phyloP scores from a whole-genome alignment of 148 eudicot genomes.

The Vaccinium darrowii region DNA sequence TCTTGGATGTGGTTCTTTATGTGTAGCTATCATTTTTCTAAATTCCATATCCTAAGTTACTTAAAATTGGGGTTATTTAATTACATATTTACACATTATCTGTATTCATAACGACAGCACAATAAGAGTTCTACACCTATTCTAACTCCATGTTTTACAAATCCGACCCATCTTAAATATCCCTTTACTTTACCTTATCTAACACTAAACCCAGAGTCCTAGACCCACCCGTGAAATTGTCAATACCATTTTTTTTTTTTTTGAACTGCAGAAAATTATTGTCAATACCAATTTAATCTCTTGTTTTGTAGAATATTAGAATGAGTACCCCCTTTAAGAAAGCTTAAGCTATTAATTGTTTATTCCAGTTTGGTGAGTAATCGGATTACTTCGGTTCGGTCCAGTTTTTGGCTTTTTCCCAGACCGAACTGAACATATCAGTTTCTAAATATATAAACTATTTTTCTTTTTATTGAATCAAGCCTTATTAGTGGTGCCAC shows the following conservation, averaged over 20 bases:
- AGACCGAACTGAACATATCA: too few relatives aligned
- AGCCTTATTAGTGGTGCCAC: too few relatives aligned
- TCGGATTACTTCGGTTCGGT: too few relatives aligned
- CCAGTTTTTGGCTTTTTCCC: too few relatives aligned
- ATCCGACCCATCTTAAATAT: neutral
- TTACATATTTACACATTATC: neutral
- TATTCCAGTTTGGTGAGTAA: neutral
- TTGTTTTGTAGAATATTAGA: neutral
- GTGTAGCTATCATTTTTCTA: neutral
- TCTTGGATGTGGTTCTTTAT: neutral
- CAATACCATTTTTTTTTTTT: neutral
- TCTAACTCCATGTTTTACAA: neutral
- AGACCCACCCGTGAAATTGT: neutral
- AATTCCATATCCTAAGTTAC: neutral
- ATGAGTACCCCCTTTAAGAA: neutral
- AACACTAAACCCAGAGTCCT: neutral
- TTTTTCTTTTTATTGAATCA: too few relatives aligned
- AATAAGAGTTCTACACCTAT: neutral
- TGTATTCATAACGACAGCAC: neutral
- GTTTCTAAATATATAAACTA: too few relatives aligned
- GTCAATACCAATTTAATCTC: neutral
- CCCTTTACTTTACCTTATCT: neutral
- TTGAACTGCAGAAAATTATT: too few relatives aligned
- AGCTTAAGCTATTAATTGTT: neutral
- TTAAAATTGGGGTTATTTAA: neutral